Conservation (phyloP, 805 yeast species). For the Ogataea philodendri region DNA sequence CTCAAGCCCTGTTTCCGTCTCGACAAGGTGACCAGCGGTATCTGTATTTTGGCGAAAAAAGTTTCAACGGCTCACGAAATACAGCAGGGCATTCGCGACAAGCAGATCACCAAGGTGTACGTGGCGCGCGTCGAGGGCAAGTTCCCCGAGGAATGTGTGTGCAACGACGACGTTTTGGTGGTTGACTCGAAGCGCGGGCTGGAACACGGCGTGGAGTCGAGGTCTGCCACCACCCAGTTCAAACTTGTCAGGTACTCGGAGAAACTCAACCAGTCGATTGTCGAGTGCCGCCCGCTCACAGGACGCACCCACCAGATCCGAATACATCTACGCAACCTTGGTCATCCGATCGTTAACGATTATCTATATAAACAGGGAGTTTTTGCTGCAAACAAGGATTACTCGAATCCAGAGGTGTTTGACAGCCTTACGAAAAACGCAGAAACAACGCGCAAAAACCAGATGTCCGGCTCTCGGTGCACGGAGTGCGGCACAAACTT, state of each 20-base stretch:
- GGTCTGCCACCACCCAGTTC: conserved; percentile 25
- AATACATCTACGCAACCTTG: conserved; percentile 49
- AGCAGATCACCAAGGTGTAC: conserved; percentile 40
- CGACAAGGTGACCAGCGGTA: conserved; percentile 55
- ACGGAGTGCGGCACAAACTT: conserved; percentile 35
- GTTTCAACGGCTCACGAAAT: conserved; percentile 33
- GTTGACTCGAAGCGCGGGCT: conserved; percentile 32
- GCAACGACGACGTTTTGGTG: conserved; percentile 39
- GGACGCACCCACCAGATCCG: conserved; percentile 60
- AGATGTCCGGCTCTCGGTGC: conserved; percentile 30
- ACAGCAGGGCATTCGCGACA: conserved; percentile 35
- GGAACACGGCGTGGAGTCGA: conserved; percentile 24
- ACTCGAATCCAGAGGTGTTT: conserved; percentile 11
- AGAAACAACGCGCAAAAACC: conserved; percentile 18
- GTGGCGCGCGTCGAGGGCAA: conserved; percentile 44
- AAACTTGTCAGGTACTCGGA: conserved; percentile 32
- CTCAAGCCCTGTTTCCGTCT: conserved; percentile 46
- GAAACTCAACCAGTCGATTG: conserved; percentile 39
- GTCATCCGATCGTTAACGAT: conserved; percentile 38
- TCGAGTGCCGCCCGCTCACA: conserved; percentile 47
- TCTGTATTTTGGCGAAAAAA: conserved; percentile 44
- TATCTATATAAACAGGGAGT: conserved; percentile 29
- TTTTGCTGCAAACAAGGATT: conserved; percentile 11
- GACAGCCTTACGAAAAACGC: conserved; percentile 14
- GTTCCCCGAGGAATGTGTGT: conserved; percentile 37